Percentiles rank a stretch among this genome's conserved stretches.
Evolutionary conservation across 306 rosid species (phyloP).

Genomic region (Corylus americana): DNA sequence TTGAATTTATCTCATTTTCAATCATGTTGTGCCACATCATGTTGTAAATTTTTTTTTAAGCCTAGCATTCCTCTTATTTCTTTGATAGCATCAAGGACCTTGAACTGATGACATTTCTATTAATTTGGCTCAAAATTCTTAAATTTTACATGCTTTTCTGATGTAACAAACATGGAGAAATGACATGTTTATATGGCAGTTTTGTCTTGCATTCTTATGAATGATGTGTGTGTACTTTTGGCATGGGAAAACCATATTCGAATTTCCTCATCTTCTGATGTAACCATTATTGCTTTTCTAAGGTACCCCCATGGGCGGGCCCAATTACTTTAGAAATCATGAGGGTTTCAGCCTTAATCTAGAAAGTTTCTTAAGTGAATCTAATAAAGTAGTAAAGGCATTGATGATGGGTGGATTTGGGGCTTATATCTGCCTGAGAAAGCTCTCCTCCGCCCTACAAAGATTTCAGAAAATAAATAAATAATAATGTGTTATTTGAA

Average conservation of each 20-base stretch:
- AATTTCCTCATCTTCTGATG: neutral
- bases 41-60: too few relatives aligned
- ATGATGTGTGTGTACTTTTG: neutral
- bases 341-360: neutral
- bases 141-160: neutral
- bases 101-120: neutral
- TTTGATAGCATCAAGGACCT: neutral
- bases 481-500: neutral
- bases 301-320: too few relatives aligned
- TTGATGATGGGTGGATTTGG: neutral
- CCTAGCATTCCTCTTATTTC: too few relatives aligned
- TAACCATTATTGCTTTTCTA: neutral
- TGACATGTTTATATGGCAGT: neutral
- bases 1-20: too few relatives aligned
- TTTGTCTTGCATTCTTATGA: neutral
- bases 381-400: neutral
- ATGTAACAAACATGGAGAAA: conserved; percentile 4
- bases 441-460: too few relatives aligned
- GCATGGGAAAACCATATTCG: neutral
- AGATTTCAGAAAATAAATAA: neutral
- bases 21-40: too few relatives aligned
- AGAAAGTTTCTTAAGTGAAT: neutral
- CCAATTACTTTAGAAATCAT: too few relatives aligned
- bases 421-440: neutral
- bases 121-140: neutral